phyloP scores from a whole-genome alignment of 192 early-diverging fungal genomes.

The Lunasporangiospora selenospora region DNA sequence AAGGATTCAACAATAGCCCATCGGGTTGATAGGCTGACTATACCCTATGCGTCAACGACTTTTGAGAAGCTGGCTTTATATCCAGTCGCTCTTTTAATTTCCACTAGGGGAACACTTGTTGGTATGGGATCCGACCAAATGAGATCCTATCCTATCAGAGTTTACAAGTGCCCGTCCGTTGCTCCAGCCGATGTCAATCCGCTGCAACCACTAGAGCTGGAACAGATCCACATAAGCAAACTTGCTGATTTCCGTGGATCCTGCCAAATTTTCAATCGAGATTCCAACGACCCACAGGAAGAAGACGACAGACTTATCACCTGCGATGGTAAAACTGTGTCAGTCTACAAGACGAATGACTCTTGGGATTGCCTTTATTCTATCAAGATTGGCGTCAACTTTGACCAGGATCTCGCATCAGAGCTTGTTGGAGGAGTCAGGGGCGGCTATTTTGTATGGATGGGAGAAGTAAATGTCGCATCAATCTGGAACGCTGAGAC shows the following conservation, averaged over 20 bases:
- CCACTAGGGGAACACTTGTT: no score
- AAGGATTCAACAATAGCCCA: no score
- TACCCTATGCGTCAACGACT: no score
- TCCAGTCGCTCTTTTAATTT: no score
- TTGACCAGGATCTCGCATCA: no score
- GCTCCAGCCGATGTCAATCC: not conserved
- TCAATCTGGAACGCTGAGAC: constrained; percentile 14
- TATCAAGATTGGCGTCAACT: no score
- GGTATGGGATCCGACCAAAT: not conserved
- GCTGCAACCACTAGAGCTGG: not conserved
- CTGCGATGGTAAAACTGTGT: not conserved
- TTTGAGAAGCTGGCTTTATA: no score
- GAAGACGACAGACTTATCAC: not conserved
- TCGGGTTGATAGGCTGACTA: no score
- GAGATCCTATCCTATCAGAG: not conserved
- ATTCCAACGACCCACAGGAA: not conserved
- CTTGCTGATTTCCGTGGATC: not conserved
- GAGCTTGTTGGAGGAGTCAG: not conserved
- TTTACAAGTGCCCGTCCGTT: not conserved
- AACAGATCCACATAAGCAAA: not conserved
- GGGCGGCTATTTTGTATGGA: constrained; percentile 12
- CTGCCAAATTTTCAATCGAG: not conserved
- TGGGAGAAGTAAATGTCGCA: not conserved
- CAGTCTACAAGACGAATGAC: constrained; percentile 1
- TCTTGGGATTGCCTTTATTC: not conserved